Conservation (phyloP, 306 rosid genomes). For the Citrullus colocynthis region DNA sequence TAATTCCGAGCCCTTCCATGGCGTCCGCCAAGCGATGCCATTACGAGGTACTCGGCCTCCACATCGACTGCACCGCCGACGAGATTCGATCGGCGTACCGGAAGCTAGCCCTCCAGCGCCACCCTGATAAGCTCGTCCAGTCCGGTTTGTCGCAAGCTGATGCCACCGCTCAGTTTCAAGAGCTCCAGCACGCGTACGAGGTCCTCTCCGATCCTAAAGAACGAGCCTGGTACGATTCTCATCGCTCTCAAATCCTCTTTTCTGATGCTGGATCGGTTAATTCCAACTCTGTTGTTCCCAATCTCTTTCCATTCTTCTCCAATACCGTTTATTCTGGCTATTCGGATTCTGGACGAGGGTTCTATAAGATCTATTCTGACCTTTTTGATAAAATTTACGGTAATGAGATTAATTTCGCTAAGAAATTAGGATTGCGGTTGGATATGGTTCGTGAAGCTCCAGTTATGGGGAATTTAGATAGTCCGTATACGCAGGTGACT, state of each 20-base stretch:
- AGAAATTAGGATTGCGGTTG: slow-evolving; percentile 44
- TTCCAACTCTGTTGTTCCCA: slow-evolving; percentile 42
- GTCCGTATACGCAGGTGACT: slow-evolving; percentile 64
- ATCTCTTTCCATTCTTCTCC: slow-evolving; percentile 89
- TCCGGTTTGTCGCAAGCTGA: slow-evolving; percentile 67
- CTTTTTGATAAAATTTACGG: slow-evolving; percentile 53
- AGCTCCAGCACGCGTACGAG: slow-evolving; percentile 87
- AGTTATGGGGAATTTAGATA: slow-evolving; percentile 65
- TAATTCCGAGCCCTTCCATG: slow-evolving; percentile 10
- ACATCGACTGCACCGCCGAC: slow-evolving; percentile 45
- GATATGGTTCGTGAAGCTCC: slow-evolving; percentile 57
- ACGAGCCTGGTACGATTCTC: slow-evolving; percentile 96
- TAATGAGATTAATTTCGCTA: slow-evolving; percentile 52
- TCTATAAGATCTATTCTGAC: slow-evolving; percentile 61
- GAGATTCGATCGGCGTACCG: slow-evolving; percentile 69
- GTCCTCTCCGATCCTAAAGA: slow-evolving; percentile 91
- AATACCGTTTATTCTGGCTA: slow-evolving; percentile 60
- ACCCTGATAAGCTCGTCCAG: slow-evolving; percentile 79
- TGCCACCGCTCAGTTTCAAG: slow-evolving; percentile 87
- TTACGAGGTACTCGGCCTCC: slow-evolving; percentile 70
- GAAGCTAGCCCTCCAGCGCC: slow-evolving; percentile 83
- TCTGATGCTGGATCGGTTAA: slow-evolving; percentile 43
- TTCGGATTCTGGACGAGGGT: slow-evolving; percentile 52
- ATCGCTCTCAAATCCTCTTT: slow-evolving; percentile 86
- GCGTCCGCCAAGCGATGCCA: slow-evolving; percentile 79